Evolutionary conservation across 192 early-diverging fungal genomes (phyloP), one percentile per base, ranked within the genome.

Genomic region (Chytriomyces confervae): DNA sequence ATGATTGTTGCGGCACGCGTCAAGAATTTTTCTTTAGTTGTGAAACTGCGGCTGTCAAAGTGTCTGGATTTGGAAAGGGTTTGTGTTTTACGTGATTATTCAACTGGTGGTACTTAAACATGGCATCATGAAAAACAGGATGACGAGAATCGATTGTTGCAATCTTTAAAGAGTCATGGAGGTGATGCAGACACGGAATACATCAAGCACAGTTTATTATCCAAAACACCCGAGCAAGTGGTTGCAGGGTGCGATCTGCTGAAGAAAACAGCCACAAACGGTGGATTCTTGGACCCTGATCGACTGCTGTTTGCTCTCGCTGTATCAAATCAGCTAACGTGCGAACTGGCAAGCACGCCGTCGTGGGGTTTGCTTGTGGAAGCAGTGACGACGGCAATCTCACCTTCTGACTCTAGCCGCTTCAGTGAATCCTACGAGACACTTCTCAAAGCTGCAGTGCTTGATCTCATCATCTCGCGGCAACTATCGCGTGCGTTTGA

Each of bases 201-300:
- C 46, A n/a, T 76, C 9, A 76, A 76, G 44, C 63, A 76, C 48
- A 50, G 27, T 10, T 44, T 76, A 7, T 11, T 76, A 10, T 76
- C 62, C 20, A n/a, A 18, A 20, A 46, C 53, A 2, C 36, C 36
- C 36, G 57, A 50, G 6, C 61, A 43, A 13, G 46, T 64, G 7
- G 62, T 64, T 3, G 65, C 49, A 45, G 16, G 23, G 3, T 46
- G 46, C 36, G 27, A 16, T 10, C 9, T 20, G 29, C 57, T 75
- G 16, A 18, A 46, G 61, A 13, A 46, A 63, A n/a, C 53, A 57
- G 11, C 44, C 11, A 51, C 70, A 60, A 60, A 51, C 53, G 29
- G n/a, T 36, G 24, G 11, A 8, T 50, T 60, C 50, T 5, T 13
- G 13, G 27, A 47, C 20, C n/a, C 16, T 20, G 74, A 76, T 43